Evolutionary conservation across 768 basidiomycete species (phyloP).

Genomic region (Boletus insuetus): DNA sequence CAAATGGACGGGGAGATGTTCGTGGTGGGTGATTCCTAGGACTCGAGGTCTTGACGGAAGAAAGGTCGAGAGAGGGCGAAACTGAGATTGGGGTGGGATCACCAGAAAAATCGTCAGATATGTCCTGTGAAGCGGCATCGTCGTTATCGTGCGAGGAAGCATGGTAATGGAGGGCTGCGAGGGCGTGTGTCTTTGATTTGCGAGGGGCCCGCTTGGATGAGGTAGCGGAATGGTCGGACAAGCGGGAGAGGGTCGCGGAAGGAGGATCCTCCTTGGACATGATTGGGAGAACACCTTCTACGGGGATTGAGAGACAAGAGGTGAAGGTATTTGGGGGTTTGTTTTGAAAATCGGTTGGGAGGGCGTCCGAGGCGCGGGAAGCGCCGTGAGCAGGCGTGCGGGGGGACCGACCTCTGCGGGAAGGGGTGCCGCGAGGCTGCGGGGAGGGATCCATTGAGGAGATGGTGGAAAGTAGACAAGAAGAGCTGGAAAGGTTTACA

Average conservation of each 20-base stretch:
- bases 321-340: conserved; percentile 48
- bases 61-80: conserved; percentile 60
- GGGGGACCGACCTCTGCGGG: conserved; percentile 63
- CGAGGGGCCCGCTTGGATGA: conserved; percentile 73
- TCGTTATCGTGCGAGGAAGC: conserved; percentile 54
- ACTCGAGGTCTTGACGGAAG: conserved; percentile 65
- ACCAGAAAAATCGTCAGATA: conserved; percentile 45
- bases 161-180: conserved; percentile 73
- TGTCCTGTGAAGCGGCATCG: conserved; percentile 41
- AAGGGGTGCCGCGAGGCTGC: conserved; percentile 55
- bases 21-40: conserved; percentile 42
- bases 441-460: conserved; percentile 36
- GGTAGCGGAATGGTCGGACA: conserved; percentile 36
- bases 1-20: conserved; percentile 68
- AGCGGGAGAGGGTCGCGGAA: conserved; percentile 32
- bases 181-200: conserved; percentile 87
- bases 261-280: conserved; percentile 43
- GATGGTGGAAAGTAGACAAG: conserved; percentile 39
- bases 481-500: conserved; percentile 2
- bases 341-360: conserved; percentile 51
- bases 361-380: conserved; percentile 41
- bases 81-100: conserved; percentile 60
- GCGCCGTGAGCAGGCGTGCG: conserved; percentile 48
- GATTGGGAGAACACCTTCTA: conserved; percentile 71
- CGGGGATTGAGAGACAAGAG: conserved; percentile 72